Base-by-base conservation (phyloP, 352 stramenopile species). In the Phytopythium cucurbitacearum region DNA sequence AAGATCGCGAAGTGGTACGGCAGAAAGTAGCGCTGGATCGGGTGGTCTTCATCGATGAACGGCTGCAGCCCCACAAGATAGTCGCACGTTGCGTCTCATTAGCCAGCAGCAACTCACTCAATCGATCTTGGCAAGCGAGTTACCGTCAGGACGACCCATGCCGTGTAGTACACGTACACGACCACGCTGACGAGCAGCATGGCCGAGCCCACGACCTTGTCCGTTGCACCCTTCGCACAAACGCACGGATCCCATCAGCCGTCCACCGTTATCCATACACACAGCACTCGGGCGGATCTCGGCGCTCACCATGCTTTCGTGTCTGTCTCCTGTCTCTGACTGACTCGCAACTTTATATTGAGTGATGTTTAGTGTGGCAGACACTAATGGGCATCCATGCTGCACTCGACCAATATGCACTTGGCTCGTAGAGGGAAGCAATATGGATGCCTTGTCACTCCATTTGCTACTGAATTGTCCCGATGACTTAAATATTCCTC, bases 101-200 rank as follows among this genome's bases (percentile, higher is more conserved):
- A 28, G 21, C 21, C 21, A 28, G 15, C 37, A 16, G 34, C 11
- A 41, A 4, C 11, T 50, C 9, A 28, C 16, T 46, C 36, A 42
- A n/a, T 46, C 16, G 9, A 34, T n/a, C 7, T 38, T 15, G 10
- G 16, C n/a, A 5, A 10, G 37, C 13, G 36, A 51, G 62, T 41
- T 68, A 97, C 88, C 80, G 88, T 88, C 42, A 97, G 70, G 59
- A 97, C 73, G 46, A 97, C 88, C 88, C 88, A 97, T 15, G 85
- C 62, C 21, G 82, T 95, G 76, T 97, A 97, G 68, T 97, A 97
- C n/a, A 93, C 71, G 59, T 94, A 97, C 40, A 92, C 80, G 21
- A 85, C 57, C 52, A 95, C 66, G 62, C 80, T 94, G 40, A 94
- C 69, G 21, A 80, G 60, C 54, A 97, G 72, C 46, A 97, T 63